phyloP scores from a whole-genome alignment of 2,329 filamentous ascomycete species.

The Neonectria coccinea region DNA sequence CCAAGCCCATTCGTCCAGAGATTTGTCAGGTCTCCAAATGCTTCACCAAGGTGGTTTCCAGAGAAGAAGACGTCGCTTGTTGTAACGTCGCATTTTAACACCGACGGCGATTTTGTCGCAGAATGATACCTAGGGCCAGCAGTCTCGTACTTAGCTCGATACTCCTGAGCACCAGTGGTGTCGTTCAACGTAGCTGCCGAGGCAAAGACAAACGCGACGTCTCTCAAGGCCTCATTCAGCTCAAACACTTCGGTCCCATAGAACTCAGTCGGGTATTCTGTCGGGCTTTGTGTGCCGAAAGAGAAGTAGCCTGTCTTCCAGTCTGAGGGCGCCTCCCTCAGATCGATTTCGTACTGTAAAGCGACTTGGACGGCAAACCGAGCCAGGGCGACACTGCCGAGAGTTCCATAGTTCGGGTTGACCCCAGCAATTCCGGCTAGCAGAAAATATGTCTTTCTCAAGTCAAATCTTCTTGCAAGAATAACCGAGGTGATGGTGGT shows the following conservation, averaged over 20 bases:
- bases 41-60: conserved; percentile 16
- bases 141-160: conserved; percentile 20
- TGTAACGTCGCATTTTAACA: conserved; percentile 25
- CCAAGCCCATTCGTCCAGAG: conserved; percentile 27
- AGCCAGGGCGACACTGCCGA: conserved; percentile 30
- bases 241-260: conserved; percentile 34
- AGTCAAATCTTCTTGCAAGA: conserved; percentile 23
- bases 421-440: conserved; percentile 33
- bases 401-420: conserved; percentile 29
- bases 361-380: conserved; percentile 33
- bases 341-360: conserved; percentile 34
- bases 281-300: conserved; percentile 25
- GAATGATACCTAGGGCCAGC: conserved; percentile 13
- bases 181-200: conserved; percentile 21
- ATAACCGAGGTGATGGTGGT: conserved; percentile 23
- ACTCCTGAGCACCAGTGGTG: conserved; percentile 15
- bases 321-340: conserved; percentile 22
- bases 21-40: conserved; percentile 24
- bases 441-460: conserved; percentile 33
- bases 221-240: conserved; percentile 29
- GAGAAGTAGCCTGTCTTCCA: conserved; percentile 32
- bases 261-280: conserved; percentile 25
- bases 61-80: conserved; percentile 31
- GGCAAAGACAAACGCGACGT: conserved; percentile 23
- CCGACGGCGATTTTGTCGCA: conserved; percentile 14